These are phyloP conservation scores for Hypoxylon fragiforme DNA, from an alignment of 495 filamentous ascomycete genomes.

Conservation along the genomic window DNA sequence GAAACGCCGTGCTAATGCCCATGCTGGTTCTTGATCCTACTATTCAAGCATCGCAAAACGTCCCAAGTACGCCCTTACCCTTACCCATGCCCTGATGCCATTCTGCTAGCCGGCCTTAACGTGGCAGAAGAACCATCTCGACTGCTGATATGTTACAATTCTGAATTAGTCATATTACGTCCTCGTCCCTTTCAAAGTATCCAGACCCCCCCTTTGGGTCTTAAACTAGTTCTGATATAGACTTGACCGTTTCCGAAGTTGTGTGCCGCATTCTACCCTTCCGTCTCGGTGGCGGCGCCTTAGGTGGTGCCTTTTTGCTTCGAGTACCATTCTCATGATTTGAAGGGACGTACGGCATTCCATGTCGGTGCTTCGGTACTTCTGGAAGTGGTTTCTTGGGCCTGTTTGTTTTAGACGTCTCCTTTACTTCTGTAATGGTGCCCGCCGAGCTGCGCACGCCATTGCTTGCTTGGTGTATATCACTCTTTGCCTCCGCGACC, in stretches of 20 bases:
- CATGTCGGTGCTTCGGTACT: slow-evolving; percentile 52
- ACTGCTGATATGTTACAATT: slow-evolving; percentile 1
- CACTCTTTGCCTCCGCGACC: slow-evolving; percentile 3
- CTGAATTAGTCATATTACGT: slow-evolving; percentile 15
- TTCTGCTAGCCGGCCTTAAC: slow-evolving; percentile 9
- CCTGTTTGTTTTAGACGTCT: slow-evolving; percentile 35
- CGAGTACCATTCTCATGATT: slow-evolving; percentile 34
- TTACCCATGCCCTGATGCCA: slow-evolving; percentile 11
- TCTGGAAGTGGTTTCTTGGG: slow-evolving; percentile 50
- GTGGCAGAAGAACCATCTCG: slow-evolving; percentile 6
- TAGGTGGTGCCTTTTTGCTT: slow-evolving; percentile 57
- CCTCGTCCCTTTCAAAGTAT: background rate
- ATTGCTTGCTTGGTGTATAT: background rate
- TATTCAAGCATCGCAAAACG: slow-evolving; percentile 11
- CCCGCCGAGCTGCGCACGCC: slow-evolving; percentile 4
- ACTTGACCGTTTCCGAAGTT: slow-evolving; percentile 23
- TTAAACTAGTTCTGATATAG: slow-evolving; percentile 30
- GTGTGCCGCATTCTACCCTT: slow-evolving; percentile 46
- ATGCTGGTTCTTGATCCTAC: slow-evolving; percentile 26
- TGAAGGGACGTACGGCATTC: slow-evolving; percentile 44
- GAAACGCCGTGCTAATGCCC: slow-evolving; percentile 36
- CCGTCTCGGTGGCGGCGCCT: slow-evolving; percentile 57
- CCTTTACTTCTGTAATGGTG: slow-evolving; percentile 7
- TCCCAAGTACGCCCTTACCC: slow-evolving; percentile 20
- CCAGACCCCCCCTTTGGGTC: background rate